Base-by-base conservation (phyloP, 805 yeast genomes). In the Spathaspora passalidarum region DNA sequence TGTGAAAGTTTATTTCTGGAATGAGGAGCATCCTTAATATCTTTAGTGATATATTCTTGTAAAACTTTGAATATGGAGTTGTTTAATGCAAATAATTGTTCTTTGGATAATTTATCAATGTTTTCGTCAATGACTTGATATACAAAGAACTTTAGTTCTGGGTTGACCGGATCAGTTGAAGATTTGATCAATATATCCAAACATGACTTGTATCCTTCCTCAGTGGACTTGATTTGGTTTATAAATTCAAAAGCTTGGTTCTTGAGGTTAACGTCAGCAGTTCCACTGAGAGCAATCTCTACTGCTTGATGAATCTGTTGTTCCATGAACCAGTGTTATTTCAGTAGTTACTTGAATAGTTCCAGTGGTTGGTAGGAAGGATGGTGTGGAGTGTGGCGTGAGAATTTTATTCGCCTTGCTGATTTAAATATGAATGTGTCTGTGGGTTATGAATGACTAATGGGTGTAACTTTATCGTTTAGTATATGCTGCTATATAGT, bases 251-350 rank as follows among this genome's bases (percentile, higher is more conserved):
- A 64, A 13, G 84, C 81, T 54, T 75, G 73, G 50, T 76, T 80
- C 58, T 82, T 83, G 42, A 88, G 68, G 35, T 60, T 70, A 13
- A 75, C 68, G 61, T 86, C 88, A 8, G 84, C 78, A 20, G 82
- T 72, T 23, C 87, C 84, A 62, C 82, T 81, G 44, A 86, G 78
- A 6, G 96, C 96, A 51, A 89, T 81, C 51, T 80, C 83, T 40
- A 91, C 94, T 36, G 96, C 97, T 68, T 88, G 94, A 63, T 80
- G 88, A 57, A 91, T 84, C 72, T 90, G 95, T 52, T 72, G 69
- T 49, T 72, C 75, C 68, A 63, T 63, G 22, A 11, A 29, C 14
- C 13, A 29, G 34, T 29, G 10, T 3, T 13, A 29, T 17, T n/a
- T n/a, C n/a, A n/a, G n/a, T n/a, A n/a, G n/a, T n/a, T 13, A 29